Percentiles rank a stretch among this genome's conserved stretches.
Evolutionary conservation across 768 basidiomycete genomes (phyloP).

Genomic region (Boletus rex-veris): DNA sequence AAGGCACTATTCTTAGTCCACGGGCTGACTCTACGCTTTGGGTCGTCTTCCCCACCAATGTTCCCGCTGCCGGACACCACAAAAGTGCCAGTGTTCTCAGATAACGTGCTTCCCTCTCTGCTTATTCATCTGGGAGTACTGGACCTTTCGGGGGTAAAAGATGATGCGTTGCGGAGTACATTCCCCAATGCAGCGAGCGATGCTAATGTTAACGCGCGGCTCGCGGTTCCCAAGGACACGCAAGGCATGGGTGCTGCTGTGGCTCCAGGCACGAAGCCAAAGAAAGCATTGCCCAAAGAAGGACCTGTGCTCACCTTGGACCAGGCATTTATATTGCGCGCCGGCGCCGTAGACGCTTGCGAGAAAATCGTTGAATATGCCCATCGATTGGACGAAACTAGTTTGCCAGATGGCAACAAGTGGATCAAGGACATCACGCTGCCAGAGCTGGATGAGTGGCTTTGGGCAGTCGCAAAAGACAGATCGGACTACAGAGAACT

Average conservation of each 20-base stretch:
- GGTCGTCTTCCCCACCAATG: constrained; percentile 45
- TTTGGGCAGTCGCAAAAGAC: constrained; percentile 84
- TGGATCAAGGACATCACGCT: constrained; percentile 59
- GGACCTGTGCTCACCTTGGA: constrained; percentile 54
- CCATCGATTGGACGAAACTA: constrained; percentile 29
- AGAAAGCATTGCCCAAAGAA: constrained; percentile 32
- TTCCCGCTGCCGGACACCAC: constrained; percentile 63
- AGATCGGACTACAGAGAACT: constrained; percentile 65
- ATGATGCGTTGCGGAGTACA: constrained; percentile 40
- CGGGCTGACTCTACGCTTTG: constrained; percentile 65
- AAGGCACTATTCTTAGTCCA: constrained; percentile 84
- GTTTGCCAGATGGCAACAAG: constrained; percentile 25
- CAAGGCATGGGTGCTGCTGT: neutral
- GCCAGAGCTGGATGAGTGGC: constrained; percentile 69
- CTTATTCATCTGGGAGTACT: constrained; percentile 74
- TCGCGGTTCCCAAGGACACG: constrained; percentile 30
- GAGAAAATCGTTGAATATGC: constrained; percentile 61
- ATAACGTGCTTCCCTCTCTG: constrained; percentile 83
- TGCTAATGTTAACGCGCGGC: constrained; percentile 38
- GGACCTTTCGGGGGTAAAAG: constrained; percentile 49
- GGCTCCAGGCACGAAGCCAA: constrained; percentile 13
- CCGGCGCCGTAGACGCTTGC: constrained; percentile 77
- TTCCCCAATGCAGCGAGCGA: constrained; percentile 48
- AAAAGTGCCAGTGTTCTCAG: constrained; percentile 65
- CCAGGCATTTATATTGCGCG: constrained; percentile 72